A percentile compares a stretch with the other conserved stretches of the same genome.
These are phyloP conservation scores for Colletotrichum chlorophyti DNA, from an alignment of 2,329 filamentous ascomycete species.

Conservation along the genomic window DNA sequence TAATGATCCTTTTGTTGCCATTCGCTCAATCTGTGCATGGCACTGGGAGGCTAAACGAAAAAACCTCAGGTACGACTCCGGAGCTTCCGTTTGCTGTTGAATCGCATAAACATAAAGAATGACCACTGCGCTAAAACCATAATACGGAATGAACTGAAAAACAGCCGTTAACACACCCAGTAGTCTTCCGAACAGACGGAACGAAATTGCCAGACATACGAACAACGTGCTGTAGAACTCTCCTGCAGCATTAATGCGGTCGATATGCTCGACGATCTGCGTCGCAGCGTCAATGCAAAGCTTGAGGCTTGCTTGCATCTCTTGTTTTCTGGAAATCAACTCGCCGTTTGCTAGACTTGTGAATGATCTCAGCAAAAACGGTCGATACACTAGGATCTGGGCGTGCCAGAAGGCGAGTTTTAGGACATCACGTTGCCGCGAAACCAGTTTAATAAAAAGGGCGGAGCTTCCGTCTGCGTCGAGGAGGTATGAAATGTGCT, in stretches of 20 bases:
- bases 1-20: constrained; percentile 45
- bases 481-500: constrained; percentile 41
- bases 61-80: constrained; percentile 35
- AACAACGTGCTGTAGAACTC: constrained; percentile 49
- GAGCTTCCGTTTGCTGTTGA: constrained; percentile 38
- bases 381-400: constrained; percentile 45
- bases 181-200: too few relatives aligned
- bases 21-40: constrained; percentile 44
- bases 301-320: constrained; percentile 30
- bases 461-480: constrained; percentile 45
- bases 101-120: constrained; percentile 52
- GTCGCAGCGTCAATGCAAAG: constrained; percentile 46
- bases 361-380: constrained; percentile 44
- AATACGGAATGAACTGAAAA: constrained; percentile 50
- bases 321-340: constrained; percentile 10
- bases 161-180: too few relatives aligned
- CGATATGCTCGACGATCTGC: constrained; percentile 44
- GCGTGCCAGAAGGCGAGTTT: constrained; percentile 51
- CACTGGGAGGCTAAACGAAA: constrained; percentile 47
- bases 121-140: constrained; percentile 51
- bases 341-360: constrained; percentile 8
- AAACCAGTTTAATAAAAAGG: constrained; percentile 36
- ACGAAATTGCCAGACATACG: constrained; percentile 34
- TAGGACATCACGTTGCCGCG: constrained; percentile 47
- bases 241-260: constrained; percentile 40